Evolutionary conservation across 2,329 filamentous ascomycete genomes (phyloP), one percentile per base, ranked within the genome.

Genomic region (Ambrosiella cleistominuta): DNA sequence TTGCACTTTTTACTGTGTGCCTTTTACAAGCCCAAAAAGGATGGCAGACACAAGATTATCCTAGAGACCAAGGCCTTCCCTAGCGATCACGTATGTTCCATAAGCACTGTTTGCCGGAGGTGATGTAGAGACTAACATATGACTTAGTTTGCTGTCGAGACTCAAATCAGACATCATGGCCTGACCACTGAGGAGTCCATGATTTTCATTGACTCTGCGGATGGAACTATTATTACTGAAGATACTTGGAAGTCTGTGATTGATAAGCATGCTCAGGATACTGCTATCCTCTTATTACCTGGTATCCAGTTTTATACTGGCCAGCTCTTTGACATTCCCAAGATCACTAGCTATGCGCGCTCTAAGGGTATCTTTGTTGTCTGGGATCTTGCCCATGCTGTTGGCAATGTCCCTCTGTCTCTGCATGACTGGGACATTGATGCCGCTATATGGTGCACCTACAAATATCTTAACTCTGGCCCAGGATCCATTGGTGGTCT

Each of bases 271-370:
- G 85, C 84, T 51, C 75, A 80, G 0, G 79, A 79, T 5, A 82
- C 87, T 0, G 86, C 88, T 1, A 70, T 96, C 7, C 71, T 95
- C 0, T 77, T 95, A 3, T 79, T 96, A 0, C 88, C 89, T 0
- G 90, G 87, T 8, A 85, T 96, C 47, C 89, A 96, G 67, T 96
- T 89, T 73, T 95, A 94, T 71, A 93, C 85, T 0, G 89, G 89
- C 57, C 90, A 96, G 68, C 80, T 86, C 59, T 86, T 95, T 64
- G 88, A 95, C 68, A 90, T 96, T 3, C 70, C 80, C 49, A 75
- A 72, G 49, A 95, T 95, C 68, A 95, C 90, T 0, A 76, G 76
- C 1, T 77, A 90, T 70, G 89, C 89, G 0, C 84, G 83, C 63
- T 74, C 74, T 0, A 79, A 80, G 62, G 85, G 82, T 55, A 81